Base-by-base conservation (phyloP, 768 basidiomycete genomes). In the Tephrocybe sp. region DNA sequence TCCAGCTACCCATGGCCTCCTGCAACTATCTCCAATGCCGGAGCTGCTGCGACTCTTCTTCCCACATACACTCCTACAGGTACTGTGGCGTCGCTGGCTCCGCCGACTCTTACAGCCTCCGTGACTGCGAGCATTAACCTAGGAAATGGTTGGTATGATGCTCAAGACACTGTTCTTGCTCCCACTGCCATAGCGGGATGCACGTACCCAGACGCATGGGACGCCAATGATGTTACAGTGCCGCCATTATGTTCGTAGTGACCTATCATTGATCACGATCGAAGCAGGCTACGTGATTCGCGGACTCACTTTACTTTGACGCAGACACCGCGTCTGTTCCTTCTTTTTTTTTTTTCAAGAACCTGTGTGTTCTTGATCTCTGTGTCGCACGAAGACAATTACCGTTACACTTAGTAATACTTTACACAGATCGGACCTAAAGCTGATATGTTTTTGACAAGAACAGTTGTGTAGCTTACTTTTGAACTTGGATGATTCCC, bases 11-110 rank as follows among this genome's bases (percentile, higher is more conserved):
- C 75, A 26, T 91, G 84, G 83, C 88, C 88, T 26, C 87, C 88
- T 14, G 65, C 78, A 10, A 61, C 72, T n/a, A 74, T 90, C 44
- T 61, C 59, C 9, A 59, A 61, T 26, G 66, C 51, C 7, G 60
- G 51, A 16, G 72, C 64, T 35, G 69, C 74, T 48, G 77, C 68
- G 4, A 62, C 72, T 16, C 55, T 60, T 22, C 67, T 89, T 9
- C 89, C 89, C 0, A 71, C 78, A 4, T 91, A 89, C 64, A 86
- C 87, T 2, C 70, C 78, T 4, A 88, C 87, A 0, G 88, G 84
- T 14, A 69, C 83, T 6, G 75, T 76, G 38, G 77, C 77, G 26
- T 81, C 79, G 12, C 77, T 86, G 55, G 77, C 83, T 0, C 65
- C 65, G 42, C 72, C 72, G 31, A 72, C 74, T 1, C 66, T 68